Evolutionary conservation across 2,329 filamentous ascomycete genomes (phyloP).

Genomic region (Cephalotrichum gorgonifer): DNA sequence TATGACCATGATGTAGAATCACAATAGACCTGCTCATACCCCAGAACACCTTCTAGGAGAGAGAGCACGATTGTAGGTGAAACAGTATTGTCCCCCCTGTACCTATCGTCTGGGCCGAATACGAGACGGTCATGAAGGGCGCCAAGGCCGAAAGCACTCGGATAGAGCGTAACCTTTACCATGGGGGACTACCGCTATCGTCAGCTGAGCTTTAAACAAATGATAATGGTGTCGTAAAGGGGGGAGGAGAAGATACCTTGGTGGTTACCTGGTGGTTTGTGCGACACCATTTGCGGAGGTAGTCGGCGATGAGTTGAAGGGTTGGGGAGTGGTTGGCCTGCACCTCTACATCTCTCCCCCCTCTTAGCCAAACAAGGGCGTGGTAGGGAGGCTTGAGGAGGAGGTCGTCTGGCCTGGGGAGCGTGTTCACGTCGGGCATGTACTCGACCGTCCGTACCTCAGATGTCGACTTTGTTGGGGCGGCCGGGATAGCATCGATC

Average conservation of each 20-base stretch:
- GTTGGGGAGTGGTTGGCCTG: constrained; percentile 37
- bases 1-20: neutral
- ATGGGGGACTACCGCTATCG: neutral
- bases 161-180: neutral
- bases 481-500: no score
- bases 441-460: no score
- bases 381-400: constrained; percentile 36
- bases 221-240: neutral
- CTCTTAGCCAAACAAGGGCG: constrained; percentile 24
- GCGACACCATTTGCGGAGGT: constrained; percentile 36
- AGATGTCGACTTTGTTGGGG: no score
- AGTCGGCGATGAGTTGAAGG: constrained; percentile 31
- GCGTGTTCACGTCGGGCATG: constrained; percentile 27
- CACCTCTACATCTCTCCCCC: constrained; percentile 24
- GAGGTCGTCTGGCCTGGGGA: constrained; percentile 37
- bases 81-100: neutral
- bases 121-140: neutral
- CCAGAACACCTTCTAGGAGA: neutral
- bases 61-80: neutral
- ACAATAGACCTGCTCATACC: neutral
- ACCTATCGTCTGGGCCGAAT: neutral
- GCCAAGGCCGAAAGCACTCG: neutral
- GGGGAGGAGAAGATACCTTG: constrained; percentile 17
- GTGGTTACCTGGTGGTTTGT: constrained; percentile 26
- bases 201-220: neutral